These are phyloP conservation scores for Skeletonema marinoi DNA, from an alignment of 108 stramenopile genomes.

Conservation along the genomic window DNA sequence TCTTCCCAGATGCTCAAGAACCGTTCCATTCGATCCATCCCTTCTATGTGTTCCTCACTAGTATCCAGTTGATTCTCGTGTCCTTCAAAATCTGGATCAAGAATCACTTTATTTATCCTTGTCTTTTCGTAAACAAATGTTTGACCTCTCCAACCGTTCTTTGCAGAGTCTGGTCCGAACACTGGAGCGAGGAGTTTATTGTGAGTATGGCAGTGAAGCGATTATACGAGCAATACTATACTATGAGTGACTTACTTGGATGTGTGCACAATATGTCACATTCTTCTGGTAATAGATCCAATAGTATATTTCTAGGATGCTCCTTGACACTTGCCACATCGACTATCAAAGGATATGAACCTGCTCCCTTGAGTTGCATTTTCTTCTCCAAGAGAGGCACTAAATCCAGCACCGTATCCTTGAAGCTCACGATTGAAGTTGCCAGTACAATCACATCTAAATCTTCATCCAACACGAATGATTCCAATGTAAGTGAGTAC, in stretches of 20 bases:
- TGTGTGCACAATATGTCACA: conserved; percentile 96
- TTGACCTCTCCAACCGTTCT: conserved; percentile 83
- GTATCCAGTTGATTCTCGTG: conserved; percentile 42
- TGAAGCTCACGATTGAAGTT: conserved; percentile 88
- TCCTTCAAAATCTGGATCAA: conserved; percentile 30
- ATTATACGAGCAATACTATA: too few relatives aligned
- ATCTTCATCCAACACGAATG: conserved; percentile 58
- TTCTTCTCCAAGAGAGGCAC: conserved; percentile 38
- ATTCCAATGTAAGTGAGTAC: conserved; percentile 64
- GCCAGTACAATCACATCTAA: conserved; percentile 86
- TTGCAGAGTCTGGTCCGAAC: conserved; percentile 88
- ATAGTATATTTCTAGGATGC: conserved; percentile 87
- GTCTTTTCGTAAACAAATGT: conserved; percentile 96
- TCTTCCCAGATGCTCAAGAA: conserved; percentile 96
- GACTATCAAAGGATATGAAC: conserved; percentile 82
- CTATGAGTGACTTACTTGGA: conserved; percentile 93
- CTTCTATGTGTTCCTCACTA: conserved; percentile 54
- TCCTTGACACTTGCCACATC: conserved; percentile 98
- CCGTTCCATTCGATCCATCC: conserved; percentile 87
- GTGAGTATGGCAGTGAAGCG: too few relatives aligned
- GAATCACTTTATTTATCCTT: conserved; percentile 64
- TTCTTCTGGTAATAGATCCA: conserved; percentile 83
- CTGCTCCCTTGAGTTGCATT: conserved; percentile 33
- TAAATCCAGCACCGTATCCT: conserved; percentile 66
- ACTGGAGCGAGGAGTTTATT: conserved; percentile 14